Base-by-base conservation (phyloP, 371 early-diverging fungal species). In the Apophysomyces sp. region DNA sequence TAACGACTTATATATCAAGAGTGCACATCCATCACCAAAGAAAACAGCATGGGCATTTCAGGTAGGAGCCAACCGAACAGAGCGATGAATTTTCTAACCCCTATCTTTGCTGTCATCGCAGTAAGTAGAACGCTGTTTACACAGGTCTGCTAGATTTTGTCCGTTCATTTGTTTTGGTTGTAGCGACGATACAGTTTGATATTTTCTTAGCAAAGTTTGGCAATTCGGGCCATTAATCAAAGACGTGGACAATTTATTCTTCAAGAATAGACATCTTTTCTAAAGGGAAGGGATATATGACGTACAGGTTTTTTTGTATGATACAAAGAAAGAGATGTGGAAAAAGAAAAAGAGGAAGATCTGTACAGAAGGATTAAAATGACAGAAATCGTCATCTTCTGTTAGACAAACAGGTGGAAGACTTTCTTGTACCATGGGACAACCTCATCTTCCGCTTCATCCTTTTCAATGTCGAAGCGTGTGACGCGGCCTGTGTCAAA, bases 21-120 rank as follows among this genome's bases (percentile, higher is more conserved):
- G 80, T 28, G 90, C 90, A 8, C 77, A 80, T 31, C 67, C 77
- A n/a, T 92, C 91, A 30, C 94, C 94, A 26, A 94, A 93, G 63
- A 84, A 86, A 41, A 92, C 92, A n/a, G 66, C 78, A 12, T 93
- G 94, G 94, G 90, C 89, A 54, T 93, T 94, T 61, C 92, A 93
- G 77, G 71, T 71, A 68, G 63, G 27, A 21, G n/a, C 0, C 21
- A 9, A 21, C 9, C 21, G 11, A 37, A 37, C n/a, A 37, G 15
- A 37, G 8, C 11, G 21, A 44, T 7, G 21, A 16, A 7, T 18
- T 44, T 44, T 21, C 16, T 44, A 3, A 44, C 4, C 11, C 9
- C 2, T 18, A 18, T 44, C 21, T 44, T 16, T 41, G 6, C 18
- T 13, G 9, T 44, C 2, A 18, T 21, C 21, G 49, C 49, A 44